phyloP scores from a whole-genome alignment of 352 stramenopile species.

The Globisporangium middletonii region DNA sequence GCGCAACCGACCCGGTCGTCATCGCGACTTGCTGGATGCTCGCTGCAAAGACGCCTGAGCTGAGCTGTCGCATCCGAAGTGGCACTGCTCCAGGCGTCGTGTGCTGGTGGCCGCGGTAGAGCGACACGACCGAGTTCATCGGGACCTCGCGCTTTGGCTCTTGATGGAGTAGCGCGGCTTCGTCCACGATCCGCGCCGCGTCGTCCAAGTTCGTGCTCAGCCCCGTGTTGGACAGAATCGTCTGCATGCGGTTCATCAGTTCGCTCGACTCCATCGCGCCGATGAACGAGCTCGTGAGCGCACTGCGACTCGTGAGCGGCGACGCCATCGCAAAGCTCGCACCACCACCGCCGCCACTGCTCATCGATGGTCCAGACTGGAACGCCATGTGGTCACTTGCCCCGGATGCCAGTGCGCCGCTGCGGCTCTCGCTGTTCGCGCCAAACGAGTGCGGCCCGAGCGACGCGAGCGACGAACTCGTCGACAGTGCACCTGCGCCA shows the following conservation, averaged over 20 bases:
- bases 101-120: slow-evolving; percentile 24
- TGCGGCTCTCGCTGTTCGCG: slow-evolving; percentile 1
- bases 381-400: neutral
- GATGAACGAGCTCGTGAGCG: slow-evolving; percentile 48
- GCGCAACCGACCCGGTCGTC: slow-evolving; percentile 33
- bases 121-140: slow-evolving; percentile 37
- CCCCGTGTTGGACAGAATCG: slow-evolving; percentile 42
- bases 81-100: neutral
- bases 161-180: slow-evolving; percentile 42
- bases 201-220: slow-evolving; percentile 19
- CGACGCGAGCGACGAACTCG: neutral
- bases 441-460: slow-evolving; percentile 1
- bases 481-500: neutral
- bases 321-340: slow-evolving; percentile 14
- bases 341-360: neutral
- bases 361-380: neutral
- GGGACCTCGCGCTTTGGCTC: slow-evolving; percentile 39
- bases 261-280: slow-evolving; percentile 48
- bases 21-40: slow-evolving; percentile 46
- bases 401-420: neutral
- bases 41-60: slow-evolving; percentile 19
- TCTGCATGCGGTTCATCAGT: slow-evolving; percentile 64
- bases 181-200: slow-evolving; percentile 34
- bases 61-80: slow-evolving; percentile 23
- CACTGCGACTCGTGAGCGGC: slow-evolving; percentile 19